phyloP scores from a whole-genome alignment of 2,329 filamentous ascomycete genomes.

The Reticulascus tulasneorum region DNA sequence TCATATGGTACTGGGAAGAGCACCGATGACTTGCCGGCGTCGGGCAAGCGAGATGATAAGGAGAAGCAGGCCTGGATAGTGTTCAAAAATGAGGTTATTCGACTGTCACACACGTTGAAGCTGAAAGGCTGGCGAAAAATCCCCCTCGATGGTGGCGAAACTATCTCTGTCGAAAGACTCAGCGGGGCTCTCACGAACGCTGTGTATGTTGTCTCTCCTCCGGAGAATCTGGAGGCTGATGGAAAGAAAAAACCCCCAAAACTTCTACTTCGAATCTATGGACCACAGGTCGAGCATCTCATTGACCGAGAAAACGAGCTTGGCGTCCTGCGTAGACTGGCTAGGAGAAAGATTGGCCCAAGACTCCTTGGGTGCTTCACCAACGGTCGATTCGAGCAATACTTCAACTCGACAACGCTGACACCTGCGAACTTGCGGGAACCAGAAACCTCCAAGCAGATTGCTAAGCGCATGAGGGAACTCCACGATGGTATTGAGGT shows the following conservation, averaged over 20 bases:
- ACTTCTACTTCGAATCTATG: constrained; percentile 86
- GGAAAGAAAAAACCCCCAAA: constrained; percentile 55
- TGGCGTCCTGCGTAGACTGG: constrained; percentile 77
- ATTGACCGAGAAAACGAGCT: constrained; percentile 93
- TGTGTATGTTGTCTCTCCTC: constrained; percentile 89
- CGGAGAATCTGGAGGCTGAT: constrained; percentile 50
- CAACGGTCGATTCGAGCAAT: constrained; percentile 96
- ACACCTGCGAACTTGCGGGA: constrained; percentile 73
- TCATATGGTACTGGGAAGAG: constrained; percentile 59
- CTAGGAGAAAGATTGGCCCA: constrained; percentile 89
- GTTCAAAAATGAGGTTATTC: constrained; percentile 91
- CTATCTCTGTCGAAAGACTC: constrained; percentile 68
- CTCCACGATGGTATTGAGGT: constrained; percentile 91
- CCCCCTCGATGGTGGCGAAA: constrained; percentile 64
- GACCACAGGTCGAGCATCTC: constrained; percentile 89
- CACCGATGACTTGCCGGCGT: constrained; percentile 36
- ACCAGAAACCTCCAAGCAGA: constrained; percentile 81
- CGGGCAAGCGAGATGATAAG: constrained; percentile 51
- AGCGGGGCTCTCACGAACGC: constrained; percentile 95
- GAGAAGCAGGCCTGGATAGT: constrained; percentile 74
- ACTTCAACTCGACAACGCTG: constrained; percentile 78
- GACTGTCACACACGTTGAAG: constrained; percentile 80
- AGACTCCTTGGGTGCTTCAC: constrained; percentile 85
- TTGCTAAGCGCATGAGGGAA: constrained; percentile 96
- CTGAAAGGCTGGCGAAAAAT: constrained; percentile 91